These are phyloP conservation scores for Amylostereum areolatum DNA, from an alignment of 1,284 basidiomycete genomes.

Conservation along the genomic window DNA sequence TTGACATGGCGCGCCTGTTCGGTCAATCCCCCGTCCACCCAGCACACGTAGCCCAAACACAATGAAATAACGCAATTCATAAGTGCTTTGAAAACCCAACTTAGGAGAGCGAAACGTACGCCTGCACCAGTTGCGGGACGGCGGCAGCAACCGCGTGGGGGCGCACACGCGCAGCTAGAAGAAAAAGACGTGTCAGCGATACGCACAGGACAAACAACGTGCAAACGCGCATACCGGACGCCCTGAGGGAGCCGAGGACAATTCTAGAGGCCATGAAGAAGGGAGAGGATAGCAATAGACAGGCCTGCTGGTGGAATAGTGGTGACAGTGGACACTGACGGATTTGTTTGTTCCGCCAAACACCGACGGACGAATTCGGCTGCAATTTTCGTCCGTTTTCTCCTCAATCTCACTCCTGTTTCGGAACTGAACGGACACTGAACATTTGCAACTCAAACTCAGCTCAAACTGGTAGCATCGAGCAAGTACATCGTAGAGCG, in stretches of 20 bases:
- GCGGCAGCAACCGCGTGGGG: slow-evolving; percentile 47
- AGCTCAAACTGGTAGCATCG: too few relatives aligned
- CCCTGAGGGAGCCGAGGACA: slow-evolving; percentile 57
- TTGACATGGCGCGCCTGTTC: slow-evolving; percentile 59
- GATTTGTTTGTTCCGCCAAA: too few relatives aligned
- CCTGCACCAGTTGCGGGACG: slow-evolving; percentile 44
- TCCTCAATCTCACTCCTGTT: too few relatives aligned
- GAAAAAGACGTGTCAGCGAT: not conserved
- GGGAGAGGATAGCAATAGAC: too few relatives aligned
- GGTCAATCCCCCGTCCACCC: not conserved
- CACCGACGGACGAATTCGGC: too few relatives aligned
- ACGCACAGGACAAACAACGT: not conserved
- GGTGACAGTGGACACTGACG: too few relatives aligned
- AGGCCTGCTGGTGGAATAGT: too few relatives aligned
- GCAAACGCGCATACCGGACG: slow-evolving; percentile 41
- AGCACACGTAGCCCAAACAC: not conserved
- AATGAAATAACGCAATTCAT: not conserved
- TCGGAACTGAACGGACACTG: too few relatives aligned
- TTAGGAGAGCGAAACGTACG: slow-evolving; percentile 38
- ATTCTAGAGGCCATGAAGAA: slow-evolving; percentile 64
- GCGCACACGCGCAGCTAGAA: slow-evolving; percentile 35
- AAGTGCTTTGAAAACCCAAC: not conserved
- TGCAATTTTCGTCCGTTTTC: too few relatives aligned
- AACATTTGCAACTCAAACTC: too few relatives aligned
- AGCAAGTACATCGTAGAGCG: too few relatives aligned